A percentile compares a stretch with the other conserved stretches of the same genome.
Evolutionary conservation across 1,284 basidiomycete genomes (phyloP).

Genomic region (Cystobasidiaceae sp.): DNA sequence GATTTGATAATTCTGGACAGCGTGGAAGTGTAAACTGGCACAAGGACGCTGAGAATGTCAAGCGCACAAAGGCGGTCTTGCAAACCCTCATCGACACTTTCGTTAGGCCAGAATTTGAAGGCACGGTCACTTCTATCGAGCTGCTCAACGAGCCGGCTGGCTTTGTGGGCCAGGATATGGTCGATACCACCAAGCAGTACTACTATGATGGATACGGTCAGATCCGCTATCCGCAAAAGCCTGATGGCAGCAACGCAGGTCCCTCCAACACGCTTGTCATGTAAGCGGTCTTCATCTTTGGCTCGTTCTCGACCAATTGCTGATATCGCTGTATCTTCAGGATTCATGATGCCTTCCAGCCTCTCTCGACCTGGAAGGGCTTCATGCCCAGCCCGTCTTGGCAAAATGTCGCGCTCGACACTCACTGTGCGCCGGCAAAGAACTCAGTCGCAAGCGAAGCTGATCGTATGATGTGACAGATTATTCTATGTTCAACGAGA

Average conservation of each 20-base stretch:
- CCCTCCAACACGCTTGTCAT: conserved; percentile 3
- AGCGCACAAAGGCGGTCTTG: conserved; percentile 65
- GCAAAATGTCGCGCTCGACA: conserved; percentile 67
- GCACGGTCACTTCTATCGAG: conserved; percentile 57
- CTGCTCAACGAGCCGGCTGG: conserved; percentile 68
- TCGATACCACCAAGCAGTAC: conserved; percentile 56
- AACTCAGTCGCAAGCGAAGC: neutral
- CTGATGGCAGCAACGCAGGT: conserved; percentile 42
- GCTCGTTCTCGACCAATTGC: conserved; percentile 50
- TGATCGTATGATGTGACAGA: conserved; percentile 31
- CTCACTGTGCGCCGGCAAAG: conserved; percentile 44
- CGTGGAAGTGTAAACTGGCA: conserved; percentile 66
- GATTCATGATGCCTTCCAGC: conserved; percentile 81
- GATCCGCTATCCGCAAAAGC: conserved; percentile 8
- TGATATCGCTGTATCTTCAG: conserved; percentile 55
- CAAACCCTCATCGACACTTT: conserved; percentile 51
- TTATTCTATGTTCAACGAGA: conserved; percentile 25
- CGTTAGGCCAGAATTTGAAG: conserved; percentile 52
- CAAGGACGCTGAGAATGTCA: conserved; percentile 59
- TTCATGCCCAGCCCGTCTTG: conserved; percentile 58
- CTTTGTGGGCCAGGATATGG: conserved; percentile 48
- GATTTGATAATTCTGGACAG: conserved; percentile 76
- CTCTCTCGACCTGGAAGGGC: conserved; percentile 65
- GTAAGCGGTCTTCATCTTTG: conserved; percentile 53
- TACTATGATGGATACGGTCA: conserved; percentile 50